Evolutionary conservation across 2,329 filamentous ascomycete genomes (phyloP), one percentile per base, ranked within the genome.

Genomic region (Alternaria sp.): DNA sequence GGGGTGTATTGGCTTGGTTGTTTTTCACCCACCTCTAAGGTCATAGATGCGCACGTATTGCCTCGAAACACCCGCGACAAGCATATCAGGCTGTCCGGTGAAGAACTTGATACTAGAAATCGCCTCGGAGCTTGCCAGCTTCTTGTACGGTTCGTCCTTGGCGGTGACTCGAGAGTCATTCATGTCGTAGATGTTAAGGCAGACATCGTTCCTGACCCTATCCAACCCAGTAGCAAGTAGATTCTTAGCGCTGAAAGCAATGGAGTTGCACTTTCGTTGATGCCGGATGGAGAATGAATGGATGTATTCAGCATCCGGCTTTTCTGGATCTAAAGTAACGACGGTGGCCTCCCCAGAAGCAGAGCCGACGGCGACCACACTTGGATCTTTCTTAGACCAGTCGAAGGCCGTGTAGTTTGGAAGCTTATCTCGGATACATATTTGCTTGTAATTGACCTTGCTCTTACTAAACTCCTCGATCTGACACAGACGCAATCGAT

Each of bases 61-160:
- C 43, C 90, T 87, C 66, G 91, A 91, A 51, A 94, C 90, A 1
- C 91, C 91, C 28, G 89, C 89, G 28, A 94, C 87, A 11, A 95
- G 81, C 22, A 89, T 91, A 64, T 92, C 87, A 8, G 92, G 91
- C 64, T 89, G 90, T 65, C 91, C 87, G 59, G 91, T 86, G 60
- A 94, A 94, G 81, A 94, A 96, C 70, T 91, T 89, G 68, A 94
- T 88, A 71, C 91, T 94, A 1, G 90, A 92, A 24, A 95, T 89
- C n/a, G 91, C 89, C 42, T 93, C 89, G 52, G 75, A 88, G 78
- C 72, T 86, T 76, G 62, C 91, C 81, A 77, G 88, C 84, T 72
- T 85, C 77, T 73, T 87, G 78, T 72, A 83, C 68, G 76, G 85
- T 76, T 84, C 82, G 39, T 80, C 75, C 83, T 83, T 76, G 84